A percentile compares a stretch with the other conserved stretches of the same genome.
Conservation (phyloP, 306 rosid genomes). For the apple (Malus domestica) region DNA sequence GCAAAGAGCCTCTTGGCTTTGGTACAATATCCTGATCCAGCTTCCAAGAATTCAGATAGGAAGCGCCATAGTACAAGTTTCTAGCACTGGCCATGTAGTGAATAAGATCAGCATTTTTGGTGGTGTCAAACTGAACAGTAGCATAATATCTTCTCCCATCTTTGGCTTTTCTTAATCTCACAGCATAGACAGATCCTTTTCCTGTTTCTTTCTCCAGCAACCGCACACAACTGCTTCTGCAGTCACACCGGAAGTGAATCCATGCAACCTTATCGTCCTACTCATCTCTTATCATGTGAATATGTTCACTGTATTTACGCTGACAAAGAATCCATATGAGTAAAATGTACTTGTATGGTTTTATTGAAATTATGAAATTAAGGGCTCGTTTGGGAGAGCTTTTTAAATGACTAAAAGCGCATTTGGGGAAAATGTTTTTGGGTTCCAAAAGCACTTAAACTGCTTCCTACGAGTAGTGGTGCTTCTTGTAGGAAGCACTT, state of each 20-base stretch:
- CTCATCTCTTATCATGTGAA: conserved; percentile 40
- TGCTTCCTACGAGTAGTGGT: too few species aligned
- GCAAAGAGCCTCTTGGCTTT: conserved; percentile 34
- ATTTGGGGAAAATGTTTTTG: too few species aligned
- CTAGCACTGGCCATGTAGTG: conserved; percentile 10
- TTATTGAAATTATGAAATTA: not conserved
- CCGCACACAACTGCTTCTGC: conserved; percentile 9
- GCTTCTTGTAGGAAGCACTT: too few species aligned
- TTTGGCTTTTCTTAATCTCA: conserved; percentile 37
- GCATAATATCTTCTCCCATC: conserved; percentile 37
- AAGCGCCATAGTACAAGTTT: conserved; percentile 15
- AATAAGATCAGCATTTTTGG: conserved; percentile 26
- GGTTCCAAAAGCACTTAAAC: too few species aligned
- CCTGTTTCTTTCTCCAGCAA: conserved; percentile 54
- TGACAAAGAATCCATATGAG: not conserved
- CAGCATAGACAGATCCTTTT: conserved; percentile 45
- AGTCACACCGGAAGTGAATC: conserved; percentile 40
- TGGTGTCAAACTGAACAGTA: conserved; percentile 47
- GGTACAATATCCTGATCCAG: conserved; percentile 42
- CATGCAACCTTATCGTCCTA: conserved; percentile 54
- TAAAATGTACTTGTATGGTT: not conserved
- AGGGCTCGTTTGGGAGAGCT: too few species aligned
- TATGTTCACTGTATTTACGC: conserved; percentile 1
- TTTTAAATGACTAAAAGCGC: too few species aligned
- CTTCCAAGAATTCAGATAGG: conserved; percentile 35